Base-by-base conservation (phyloP, 2,329 filamentous ascomycete genomes). In the Neurospora sp. region DNA sequence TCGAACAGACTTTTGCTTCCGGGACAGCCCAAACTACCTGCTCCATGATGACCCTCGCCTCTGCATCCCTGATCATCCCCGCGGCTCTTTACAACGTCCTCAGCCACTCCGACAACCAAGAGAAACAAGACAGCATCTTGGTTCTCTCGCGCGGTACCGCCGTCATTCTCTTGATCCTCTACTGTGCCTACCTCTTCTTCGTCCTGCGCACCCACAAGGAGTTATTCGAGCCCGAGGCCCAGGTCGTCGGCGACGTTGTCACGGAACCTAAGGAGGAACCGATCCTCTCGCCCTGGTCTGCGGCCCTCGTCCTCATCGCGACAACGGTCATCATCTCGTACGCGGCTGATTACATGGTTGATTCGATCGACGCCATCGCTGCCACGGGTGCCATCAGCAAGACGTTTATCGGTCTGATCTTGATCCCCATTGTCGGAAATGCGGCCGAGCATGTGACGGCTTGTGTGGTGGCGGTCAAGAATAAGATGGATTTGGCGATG, bases 401-500 rank as follows among this genome's bases (percentile, higher is more conserved):
- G 80, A 92, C 89, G 1, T 94, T 94, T 75, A 93, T 94, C 75
- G 91, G 91, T 82, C 82, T 93, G 67, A 92, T 93, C 67, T 82
- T 93, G 23, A 90, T 93, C 67, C 91, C 91, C 3, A 93, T 93
- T 73, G 91, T 93, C 39, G 91, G 91, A 62, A 93, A 93, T 75
- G 91, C 91, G 2, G 91, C 91, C 2, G 91, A 94, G 79, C 91
- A 94, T 76, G 91, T 93, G 46, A 94, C 92, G 1, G 92, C 92
- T 19, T 90, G 93, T 19, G 90, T 93, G 38, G 91, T 94, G 36
- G 91, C 92, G 0, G 84, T 89, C 73, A 91, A 92, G 79, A 87
- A 94, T 81, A 94, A 91, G 82, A 91, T 91, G 88, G 87, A 90
- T 76, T 81, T 90, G 68, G 89, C 92, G 38, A 92, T 95, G 83